Base-by-base conservation (phyloP, 495 filamentous ascomycete species). In the Xylaria palmicola region DNA sequence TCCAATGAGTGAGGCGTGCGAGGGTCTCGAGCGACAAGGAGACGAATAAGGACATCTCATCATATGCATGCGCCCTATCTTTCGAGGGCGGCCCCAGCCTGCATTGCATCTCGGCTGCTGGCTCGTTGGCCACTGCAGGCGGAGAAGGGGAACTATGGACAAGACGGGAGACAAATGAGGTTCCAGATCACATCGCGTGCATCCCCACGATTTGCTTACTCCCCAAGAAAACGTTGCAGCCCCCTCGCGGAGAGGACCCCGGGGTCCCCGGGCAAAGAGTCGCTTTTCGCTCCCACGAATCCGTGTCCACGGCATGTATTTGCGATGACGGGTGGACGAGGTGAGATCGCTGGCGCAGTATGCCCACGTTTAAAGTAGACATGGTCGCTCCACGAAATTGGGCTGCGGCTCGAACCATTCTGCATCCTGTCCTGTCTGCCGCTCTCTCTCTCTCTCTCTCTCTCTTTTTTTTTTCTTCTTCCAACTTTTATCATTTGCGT, bases 61-160 rank as follows among this genome's bases (percentile, higher is more conserved):
- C 13, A 60, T 49, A 52, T 60, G 57, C 57, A 60, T 60, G 57
- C 47, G 57, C 47, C 57, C 44, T 60, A 43, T 44, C 36, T 52
- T 39, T 20, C 17, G 24, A 52, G 37, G 24, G 36, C 1, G 29
- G 17, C 47, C 39, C 47, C 57, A 32, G 29, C 47, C 10, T 52
- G 57, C 57, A 52, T 51, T 50, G 56, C 56, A 59, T 49, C 19
- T 59, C 36, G 47, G 47, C 36, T 51, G 30, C 36, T 13, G 32
- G 47, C 29, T 60, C 57, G 57, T 60, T 60, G 57, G 57, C 47
- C 37, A 44, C 34, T 32, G 17, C 22, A 24, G 44, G 47, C 47
- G 56, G 45, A 37, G 47, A 49, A 40, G 44, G 43, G 44, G n/a
- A n/a, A n/a, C n/a, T 13, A 24, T 47, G 8, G 20, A 51, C 41